Base-by-base conservation (phyloP, 2,329 filamentous ascomycete species). In the Colletotrichum coccodes region DNA sequence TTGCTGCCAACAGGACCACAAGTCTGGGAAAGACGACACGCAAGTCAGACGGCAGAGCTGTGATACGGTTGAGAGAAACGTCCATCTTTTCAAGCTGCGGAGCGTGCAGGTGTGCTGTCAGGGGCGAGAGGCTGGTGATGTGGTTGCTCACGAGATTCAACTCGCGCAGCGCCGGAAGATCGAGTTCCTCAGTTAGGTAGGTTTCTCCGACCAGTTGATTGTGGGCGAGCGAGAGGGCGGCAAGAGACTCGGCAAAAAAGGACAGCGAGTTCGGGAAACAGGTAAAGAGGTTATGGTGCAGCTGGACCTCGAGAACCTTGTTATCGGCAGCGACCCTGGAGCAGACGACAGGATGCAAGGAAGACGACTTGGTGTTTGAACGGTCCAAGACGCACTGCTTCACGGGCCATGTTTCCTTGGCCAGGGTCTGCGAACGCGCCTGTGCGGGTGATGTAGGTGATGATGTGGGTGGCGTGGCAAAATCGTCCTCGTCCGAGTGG, bases 11-110 rank as follows among this genome's bases (percentile, higher is more conserved):
- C 11, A 98, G 83, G 0, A 92, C 89, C 1, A 85, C 87, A 47
- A 98, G 84, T 7, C 83, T 85, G 0, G 94, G 93, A 76, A 94
- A 98, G 1, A 82, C 83, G 7, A 86, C 81, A 60, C 90, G 90
- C 7, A 97, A 82, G 28, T 77, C 78, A 3, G 77, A 72, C 0
- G 95, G 93, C 0, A 98, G 83, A 0, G 87, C 86, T 1, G 89
- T 87, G 34, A 98, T 81, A n/a, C 92, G 90, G 77, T 98, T 98
- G 71, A 92, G 88, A 28, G 92, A 94, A 8, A 97, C 85, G 75
- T 98, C 93, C 1, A 98, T 84, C 73, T 92, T 92, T 61, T 91
- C 89, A 7, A 98, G 85, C 7, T 82, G 84, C 0, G 94, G 94
- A 0, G 95, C 94, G n/a, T 87, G 85, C 6, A 98, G 86, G 71